A percentile compares a stretch with the other conserved stretches of the same genome.
Conservation (phyloP, 164 flowering plant species). For the Magnolia officinalis region DNA sequence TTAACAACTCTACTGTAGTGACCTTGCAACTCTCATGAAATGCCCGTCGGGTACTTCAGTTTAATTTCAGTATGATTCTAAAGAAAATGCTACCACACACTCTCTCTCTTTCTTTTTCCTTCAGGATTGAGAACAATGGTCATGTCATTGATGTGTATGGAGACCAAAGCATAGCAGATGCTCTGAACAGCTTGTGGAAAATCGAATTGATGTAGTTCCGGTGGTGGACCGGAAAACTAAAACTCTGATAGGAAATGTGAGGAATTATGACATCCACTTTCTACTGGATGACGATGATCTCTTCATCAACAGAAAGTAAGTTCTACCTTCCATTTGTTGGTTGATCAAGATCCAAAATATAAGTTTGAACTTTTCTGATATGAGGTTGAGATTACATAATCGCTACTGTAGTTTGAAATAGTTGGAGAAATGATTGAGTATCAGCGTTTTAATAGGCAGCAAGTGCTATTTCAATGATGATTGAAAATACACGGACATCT, state of each 20-base stretch:
- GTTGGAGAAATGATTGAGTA: neutral
- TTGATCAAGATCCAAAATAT: neutral
- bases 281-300: conserved; percentile 28
- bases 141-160: conserved; percentile 19
- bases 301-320: conserved; percentile 28
- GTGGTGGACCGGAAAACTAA: conserved; percentile 23
- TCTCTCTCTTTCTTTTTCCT: neutral
- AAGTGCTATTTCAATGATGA: neutral
- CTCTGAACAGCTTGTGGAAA: conserved; percentile 22
- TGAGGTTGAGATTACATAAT: neutral
- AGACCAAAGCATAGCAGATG: conserved; percentile 34
- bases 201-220: conserved; percentile 27
- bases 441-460: neutral
- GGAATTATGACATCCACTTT: conserved; percentile 30
- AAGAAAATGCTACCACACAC: neutral
- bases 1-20: too few relatives aligned
- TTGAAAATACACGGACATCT: neutral
- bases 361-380: neutral
- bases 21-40: too few relatives aligned
- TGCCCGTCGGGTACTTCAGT: neutral
- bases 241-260: conserved; percentile 33
- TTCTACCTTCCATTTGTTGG: neutral
- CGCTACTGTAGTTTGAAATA: neutral
- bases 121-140: conserved; percentile 28
- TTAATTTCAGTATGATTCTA: neutral